These are phyloP conservation scores for Fusarium equiseti DNA, from an alignment of 2,329 filamentous ascomycete genomes.

Conservation along the genomic window DNA sequence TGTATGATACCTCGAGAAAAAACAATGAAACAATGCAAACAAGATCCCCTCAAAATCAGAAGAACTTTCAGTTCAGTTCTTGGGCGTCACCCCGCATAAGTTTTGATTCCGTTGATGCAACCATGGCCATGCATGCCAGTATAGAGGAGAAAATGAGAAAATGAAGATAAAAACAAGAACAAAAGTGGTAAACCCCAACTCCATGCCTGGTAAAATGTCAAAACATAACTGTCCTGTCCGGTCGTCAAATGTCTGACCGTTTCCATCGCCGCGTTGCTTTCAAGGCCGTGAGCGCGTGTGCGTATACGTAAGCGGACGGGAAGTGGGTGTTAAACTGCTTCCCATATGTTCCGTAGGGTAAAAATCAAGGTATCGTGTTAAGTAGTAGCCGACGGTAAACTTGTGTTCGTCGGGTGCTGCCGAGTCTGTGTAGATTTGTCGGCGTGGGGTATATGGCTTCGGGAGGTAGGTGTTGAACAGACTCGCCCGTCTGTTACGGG, in stretches of 20 bases:
- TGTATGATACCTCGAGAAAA: slow-evolving; percentile 13
- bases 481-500: slow-evolving; percentile 7
- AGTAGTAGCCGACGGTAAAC: slow-evolving; percentile 13
- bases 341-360: slow-evolving; percentile 10
- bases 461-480: slow-evolving; percentile 19
- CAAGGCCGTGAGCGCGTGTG: slow-evolving; percentile 37
- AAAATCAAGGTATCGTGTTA: slow-evolving; percentile 24
- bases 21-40: slow-evolving; percentile 33
- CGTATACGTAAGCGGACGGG: slow-evolving; percentile 28
- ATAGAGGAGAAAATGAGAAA: slow-evolving; percentile 26
- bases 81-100: slow-evolving; percentile 26
- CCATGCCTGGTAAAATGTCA: slow-evolving; percentile 38
- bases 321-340: slow-evolving; percentile 23
- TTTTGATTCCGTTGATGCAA: slow-evolving; percentile 38
- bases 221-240: slow-evolving; percentile 31
- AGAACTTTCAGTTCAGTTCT: slow-evolving; percentile 18
- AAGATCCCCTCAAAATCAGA: slow-evolving; percentile 30
- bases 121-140: slow-evolving; percentile 42
- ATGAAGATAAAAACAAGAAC: slow-evolving; percentile 13
- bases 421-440: slow-evolving; percentile 22
- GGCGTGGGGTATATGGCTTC: slow-evolving; percentile 30
- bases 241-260: slow-evolving; percentile 19
- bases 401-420: slow-evolving; percentile 10
- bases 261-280: slow-evolving; percentile 36
- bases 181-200: slow-evolving; percentile 37